phyloP scores from a whole-genome alignment of 768 basidiomycete species.

The Pisolithus tinctorius region DNA sequence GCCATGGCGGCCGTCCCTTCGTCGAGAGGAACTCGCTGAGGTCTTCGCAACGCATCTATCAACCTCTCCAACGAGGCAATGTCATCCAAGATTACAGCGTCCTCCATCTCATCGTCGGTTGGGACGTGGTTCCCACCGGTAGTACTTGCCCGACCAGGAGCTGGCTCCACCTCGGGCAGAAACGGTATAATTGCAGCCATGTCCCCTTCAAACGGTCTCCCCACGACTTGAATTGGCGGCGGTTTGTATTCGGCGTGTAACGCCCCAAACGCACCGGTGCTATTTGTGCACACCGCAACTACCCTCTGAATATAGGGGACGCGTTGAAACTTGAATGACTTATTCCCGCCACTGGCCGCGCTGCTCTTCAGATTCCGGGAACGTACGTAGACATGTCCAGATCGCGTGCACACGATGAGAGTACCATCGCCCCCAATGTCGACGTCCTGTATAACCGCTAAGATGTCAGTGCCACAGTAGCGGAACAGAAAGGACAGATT shows the following conservation, averaged over 20 bases:
- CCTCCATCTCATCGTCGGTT: slow-evolving; percentile 34
- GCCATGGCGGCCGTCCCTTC: slow-evolving; percentile 1
- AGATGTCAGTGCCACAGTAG: background rate
- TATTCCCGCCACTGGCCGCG: slow-evolving; percentile 25
- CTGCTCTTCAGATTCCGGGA: slow-evolving; percentile 39
- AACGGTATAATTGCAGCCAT: slow-evolving; percentile 64
- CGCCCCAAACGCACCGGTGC: slow-evolving; percentile 84
- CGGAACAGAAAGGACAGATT: background rate
- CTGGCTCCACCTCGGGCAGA: background rate
- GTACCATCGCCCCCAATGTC: slow-evolving; percentile 84
- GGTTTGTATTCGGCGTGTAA: slow-evolving; percentile 68
- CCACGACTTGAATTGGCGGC: slow-evolving; percentile 44
- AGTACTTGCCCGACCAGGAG: background rate
- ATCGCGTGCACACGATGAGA: slow-evolving; percentile 88
- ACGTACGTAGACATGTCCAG: slow-evolving; percentile 90
- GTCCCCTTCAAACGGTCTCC: slow-evolving; percentile 58
- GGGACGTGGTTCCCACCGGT: background rate
- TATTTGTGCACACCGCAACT: slow-evolving; percentile 76
- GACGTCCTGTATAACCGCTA: slow-evolving; percentile 52
- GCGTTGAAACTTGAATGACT: slow-evolving; percentile 71
- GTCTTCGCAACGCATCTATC: slow-evolving; percentile 6
- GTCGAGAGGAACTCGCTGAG: background rate
- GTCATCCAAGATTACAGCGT: slow-evolving; percentile 31
- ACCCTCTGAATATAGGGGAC: slow-evolving; percentile 82
- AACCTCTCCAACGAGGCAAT: slow-evolving; percentile 25